Evolutionary conservation across 2,329 filamentous ascomycete genomes (phyloP).

Genomic region (Phyllosticta citrichinensis): DNA sequence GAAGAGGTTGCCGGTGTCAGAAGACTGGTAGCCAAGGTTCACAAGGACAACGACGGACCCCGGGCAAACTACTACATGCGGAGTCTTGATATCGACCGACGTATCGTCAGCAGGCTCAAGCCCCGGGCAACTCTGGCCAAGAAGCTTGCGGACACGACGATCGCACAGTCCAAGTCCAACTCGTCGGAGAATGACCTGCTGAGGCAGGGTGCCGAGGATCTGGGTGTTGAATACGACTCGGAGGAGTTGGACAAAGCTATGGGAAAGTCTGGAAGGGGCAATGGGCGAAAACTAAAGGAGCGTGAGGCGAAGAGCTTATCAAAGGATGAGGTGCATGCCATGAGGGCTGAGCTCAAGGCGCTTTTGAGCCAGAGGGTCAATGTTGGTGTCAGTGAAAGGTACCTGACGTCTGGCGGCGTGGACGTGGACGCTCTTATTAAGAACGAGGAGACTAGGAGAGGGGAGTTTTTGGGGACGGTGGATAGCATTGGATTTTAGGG

Average conservation of each 20-base stretch:
- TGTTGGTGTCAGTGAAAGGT: slow-evolving; percentile 76
- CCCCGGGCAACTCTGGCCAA: slow-evolving; percentile 74
- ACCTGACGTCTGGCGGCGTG: slow-evolving; percentile 74
- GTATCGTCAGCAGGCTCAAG: slow-evolving; percentile 65
- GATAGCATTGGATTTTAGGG: slow-evolving; percentile 35
- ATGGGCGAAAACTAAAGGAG: slow-evolving; percentile 64
- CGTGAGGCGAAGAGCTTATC: slow-evolving; percentile 55
- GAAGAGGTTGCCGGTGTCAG: slow-evolving; percentile 83
- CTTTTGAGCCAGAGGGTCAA: slow-evolving; percentile 68
- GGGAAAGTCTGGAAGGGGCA: slow-evolving; percentile 53
- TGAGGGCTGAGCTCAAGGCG: slow-evolving; percentile 62
- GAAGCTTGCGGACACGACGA: slow-evolving; percentile 67
- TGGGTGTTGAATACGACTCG: slow-evolving; percentile 88
- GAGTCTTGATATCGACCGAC: slow-evolving; percentile 74
- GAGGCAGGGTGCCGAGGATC: slow-evolving; percentile 72
- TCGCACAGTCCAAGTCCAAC: slow-evolving; percentile 79
- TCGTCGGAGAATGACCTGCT: slow-evolving; percentile 74
- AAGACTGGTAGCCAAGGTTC: slow-evolving; percentile 78
- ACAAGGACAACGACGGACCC: slow-evolving; percentile 47
- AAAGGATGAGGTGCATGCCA: slow-evolving; percentile 61
- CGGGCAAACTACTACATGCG: slow-evolving; percentile 56
- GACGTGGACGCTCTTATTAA: slow-evolving; percentile 65
- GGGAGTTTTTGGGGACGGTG: slow-evolving; percentile 53
- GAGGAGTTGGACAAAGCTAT: slow-evolving; percentile 62
- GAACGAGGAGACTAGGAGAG: slow-evolving; percentile 41